A percentile compares a stretch with the other conserved stretches of the same genome.
These are phyloP conservation scores for Curvularia sp. DNA, from an alignment of 2,329 filamentous ascomycete species.

Conservation along the genomic window DNA sequence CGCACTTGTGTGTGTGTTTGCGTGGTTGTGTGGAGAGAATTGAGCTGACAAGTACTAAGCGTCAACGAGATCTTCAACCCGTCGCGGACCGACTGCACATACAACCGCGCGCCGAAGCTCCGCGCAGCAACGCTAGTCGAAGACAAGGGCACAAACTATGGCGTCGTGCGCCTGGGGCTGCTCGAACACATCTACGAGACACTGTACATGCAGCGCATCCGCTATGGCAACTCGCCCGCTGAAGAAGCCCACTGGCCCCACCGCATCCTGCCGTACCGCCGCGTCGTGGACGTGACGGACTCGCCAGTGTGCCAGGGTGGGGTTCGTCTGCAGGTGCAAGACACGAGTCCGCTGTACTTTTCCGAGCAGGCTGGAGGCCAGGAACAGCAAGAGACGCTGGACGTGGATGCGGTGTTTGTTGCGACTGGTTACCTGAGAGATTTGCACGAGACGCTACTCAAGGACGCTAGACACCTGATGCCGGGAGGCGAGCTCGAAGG, in stretches of 20 bases:
- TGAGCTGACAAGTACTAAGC: constrained; percentile 60
- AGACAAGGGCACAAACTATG: constrained; percentile 90
- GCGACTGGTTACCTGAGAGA: constrained; percentile 86
- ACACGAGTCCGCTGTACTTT: constrained; percentile 51
- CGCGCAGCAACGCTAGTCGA: constrained; percentile 69
- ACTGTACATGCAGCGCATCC: constrained; percentile 84
- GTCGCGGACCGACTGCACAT: constrained; percentile 79
- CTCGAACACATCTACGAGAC: constrained; percentile 88
- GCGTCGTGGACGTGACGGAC: constrained; percentile 69
- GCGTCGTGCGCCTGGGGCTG: constrained; percentile 87
- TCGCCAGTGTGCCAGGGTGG: constrained; percentile 43
- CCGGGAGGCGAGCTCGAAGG: constrained; percentile 57
- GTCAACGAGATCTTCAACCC: constrained; percentile 98
- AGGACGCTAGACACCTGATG: constrained; percentile 68
- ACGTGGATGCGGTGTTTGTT: constrained; percentile 82
- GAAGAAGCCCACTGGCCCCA: constrained; percentile 82
- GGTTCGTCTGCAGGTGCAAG: constrained; percentile 60
- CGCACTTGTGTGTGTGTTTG: not conserved
- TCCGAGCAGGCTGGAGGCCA: constrained; percentile 49
- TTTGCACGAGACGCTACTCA: constrained; percentile 79
- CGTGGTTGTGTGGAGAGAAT: not conserved
- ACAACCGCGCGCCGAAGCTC: constrained; percentile 67
- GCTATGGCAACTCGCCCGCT: constrained; percentile 60
- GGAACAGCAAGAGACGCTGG: constrained; percentile 65
- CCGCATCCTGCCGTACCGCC: constrained; percentile 74